A percentile compares a stretch with the other conserved stretches of the same genome.
Conservation (phyloP, 2,329 filamentous ascomycete genomes). For the Beauveria brongniartii region DNA sequence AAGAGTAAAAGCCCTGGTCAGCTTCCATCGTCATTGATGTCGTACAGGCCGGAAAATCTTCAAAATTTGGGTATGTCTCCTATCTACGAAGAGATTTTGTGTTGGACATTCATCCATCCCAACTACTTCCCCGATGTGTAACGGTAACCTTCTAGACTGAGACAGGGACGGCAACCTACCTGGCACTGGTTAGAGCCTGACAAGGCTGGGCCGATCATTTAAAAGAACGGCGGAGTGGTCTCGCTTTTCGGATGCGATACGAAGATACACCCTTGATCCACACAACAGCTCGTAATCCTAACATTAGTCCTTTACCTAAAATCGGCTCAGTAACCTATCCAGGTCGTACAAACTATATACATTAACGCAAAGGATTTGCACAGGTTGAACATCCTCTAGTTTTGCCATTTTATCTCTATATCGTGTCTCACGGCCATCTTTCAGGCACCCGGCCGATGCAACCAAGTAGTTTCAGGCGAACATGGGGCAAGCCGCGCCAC, state of each 20-base stretch:
- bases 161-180: neutral
- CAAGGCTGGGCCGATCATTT: neutral
- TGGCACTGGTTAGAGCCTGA: too few relatives aligned
- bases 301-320: neutral
- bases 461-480: neutral
- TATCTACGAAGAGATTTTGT: neutral
- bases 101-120: neutral
- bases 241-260: neutral
- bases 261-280: constrained; percentile 2
- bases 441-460: neutral
- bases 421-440: neutral
- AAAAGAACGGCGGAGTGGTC: neutral
- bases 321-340: neutral
- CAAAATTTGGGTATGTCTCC: neutral
- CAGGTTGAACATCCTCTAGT: neutral
- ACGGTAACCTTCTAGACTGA: neutral
- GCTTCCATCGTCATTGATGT: neutral
- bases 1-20: neutral
- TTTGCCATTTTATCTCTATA: neutral
- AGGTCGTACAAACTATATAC: neutral
- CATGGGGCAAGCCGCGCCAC: too few relatives aligned
- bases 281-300: neutral
- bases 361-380: neutral
- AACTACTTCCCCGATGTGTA: neutral
- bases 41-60: neutral